These are phyloP conservation scores for Podosphaera leucotricha DNA, from an alignment of 2,329 filamentous ascomycete species.

Conservation along the genomic window DNA sequence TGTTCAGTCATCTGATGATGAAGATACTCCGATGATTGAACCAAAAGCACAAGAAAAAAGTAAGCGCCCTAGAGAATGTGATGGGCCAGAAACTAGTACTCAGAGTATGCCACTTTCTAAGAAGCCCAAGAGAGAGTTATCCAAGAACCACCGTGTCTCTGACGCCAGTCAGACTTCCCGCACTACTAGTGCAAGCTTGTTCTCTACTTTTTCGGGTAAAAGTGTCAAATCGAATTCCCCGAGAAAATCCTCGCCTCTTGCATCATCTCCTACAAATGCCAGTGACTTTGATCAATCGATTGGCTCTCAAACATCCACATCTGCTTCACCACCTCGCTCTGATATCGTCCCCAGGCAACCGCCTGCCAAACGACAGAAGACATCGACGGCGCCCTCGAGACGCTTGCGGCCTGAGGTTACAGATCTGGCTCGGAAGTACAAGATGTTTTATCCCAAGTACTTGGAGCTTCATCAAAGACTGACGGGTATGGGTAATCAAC, in stretches of 20 bases:
- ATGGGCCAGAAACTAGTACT: conserved; percentile 12
- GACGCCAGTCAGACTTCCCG: conserved; percentile 26
- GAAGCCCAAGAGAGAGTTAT: conserved; percentile 14
- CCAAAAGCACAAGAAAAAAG: conserved; percentile 17
- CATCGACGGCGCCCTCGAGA: conserved; percentile 4
- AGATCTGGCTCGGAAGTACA: conserved; percentile 30
- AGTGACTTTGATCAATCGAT: conserved; percentile 25
- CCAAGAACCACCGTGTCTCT: conserved; percentile 20
- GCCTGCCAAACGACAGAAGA: background rate
- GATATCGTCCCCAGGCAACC: background rate
- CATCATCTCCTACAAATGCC: conserved; percentile 41
- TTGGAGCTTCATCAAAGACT: conserved; percentile 32
- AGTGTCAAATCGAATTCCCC: conserved; percentile 31
- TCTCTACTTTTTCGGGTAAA: conserved; percentile 16
- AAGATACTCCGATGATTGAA: conserved; percentile 6
- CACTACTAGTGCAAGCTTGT: conserved; percentile 17
- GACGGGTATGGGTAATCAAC: conserved; percentile 16
- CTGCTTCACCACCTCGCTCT: background rate
- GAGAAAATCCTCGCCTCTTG: conserved; percentile 38
- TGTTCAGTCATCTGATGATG: conserved; percentile 15
- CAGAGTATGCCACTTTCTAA: conserved; percentile 13
- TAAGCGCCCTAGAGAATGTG: conserved; percentile 31
- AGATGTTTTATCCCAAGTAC: conserved; percentile 31
- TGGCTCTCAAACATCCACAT: conserved; percentile 3
- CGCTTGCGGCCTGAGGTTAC: conserved; percentile 25